Evolutionary conservation across 2,329 filamentous ascomycete genomes (phyloP).

Genomic region (Neopestalotiopsis sp.): DNA sequence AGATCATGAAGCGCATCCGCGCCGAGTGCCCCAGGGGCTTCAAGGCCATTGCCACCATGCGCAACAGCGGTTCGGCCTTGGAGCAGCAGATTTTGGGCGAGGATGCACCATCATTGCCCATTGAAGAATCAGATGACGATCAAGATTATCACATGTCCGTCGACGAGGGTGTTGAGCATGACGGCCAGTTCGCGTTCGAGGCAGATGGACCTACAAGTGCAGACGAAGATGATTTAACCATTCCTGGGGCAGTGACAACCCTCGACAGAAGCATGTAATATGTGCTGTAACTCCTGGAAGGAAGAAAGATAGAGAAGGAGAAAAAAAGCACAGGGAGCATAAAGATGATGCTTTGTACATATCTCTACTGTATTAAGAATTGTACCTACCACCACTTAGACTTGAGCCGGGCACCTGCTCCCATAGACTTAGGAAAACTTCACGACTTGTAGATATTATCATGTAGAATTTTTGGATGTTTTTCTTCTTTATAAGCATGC

Average conservation of each 20-base stretch:
- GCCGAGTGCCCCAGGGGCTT: slow-evolving; percentile 39
- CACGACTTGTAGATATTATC: background rate
- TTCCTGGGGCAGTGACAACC: background rate
- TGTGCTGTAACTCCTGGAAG: background rate
- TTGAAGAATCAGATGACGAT: slow-evolving; percentile 1
- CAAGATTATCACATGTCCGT: background rate
- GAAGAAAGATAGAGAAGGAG: too few relatives aligned
- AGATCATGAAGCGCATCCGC: slow-evolving; percentile 44
- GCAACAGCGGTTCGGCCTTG: slow-evolving; percentile 30
- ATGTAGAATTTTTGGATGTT: background rate
- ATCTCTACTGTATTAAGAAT: background rate
- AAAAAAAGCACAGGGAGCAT: background rate
- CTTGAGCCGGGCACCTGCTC: background rate
- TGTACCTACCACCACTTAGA: background rate
- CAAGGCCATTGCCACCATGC: slow-evolving; percentile 38
- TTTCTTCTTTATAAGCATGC: background rate
- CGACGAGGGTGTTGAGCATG: background rate
- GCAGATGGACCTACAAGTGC: background rate
- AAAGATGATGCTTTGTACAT: background rate
- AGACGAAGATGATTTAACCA: background rate
- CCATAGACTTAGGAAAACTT: background rate
- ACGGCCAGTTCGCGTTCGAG: background rate
- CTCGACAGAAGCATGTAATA: background rate
- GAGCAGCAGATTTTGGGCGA: slow-evolving; percentile 32
- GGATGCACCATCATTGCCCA: background rate